A percentile compares a stretch with the other conserved stretches of the same genome.
Conservation (phyloP, 1,284 basidiomycete species). For the Singerocomus rubriflavus region DNA sequence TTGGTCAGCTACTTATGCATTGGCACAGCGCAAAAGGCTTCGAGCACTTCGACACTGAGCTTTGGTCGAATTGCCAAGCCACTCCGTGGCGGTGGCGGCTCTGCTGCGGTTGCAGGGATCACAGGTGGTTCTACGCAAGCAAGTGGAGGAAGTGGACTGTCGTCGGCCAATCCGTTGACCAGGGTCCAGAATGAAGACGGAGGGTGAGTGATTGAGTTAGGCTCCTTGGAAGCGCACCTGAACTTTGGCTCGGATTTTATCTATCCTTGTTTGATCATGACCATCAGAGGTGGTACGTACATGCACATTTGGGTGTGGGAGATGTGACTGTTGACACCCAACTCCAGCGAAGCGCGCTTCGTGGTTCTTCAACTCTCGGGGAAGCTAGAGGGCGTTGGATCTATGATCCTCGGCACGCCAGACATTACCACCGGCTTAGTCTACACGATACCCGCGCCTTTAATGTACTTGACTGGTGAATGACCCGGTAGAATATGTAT, state of each 20-base stretch:
- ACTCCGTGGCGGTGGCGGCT: slow-evolving; percentile 85
- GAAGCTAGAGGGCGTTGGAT: slow-evolving; percentile 32
- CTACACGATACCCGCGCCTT: slow-evolving; percentile 32
- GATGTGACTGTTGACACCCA: slow-evolving; percentile 16
- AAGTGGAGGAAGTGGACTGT: slow-evolving; percentile 42
- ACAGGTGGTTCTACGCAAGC: slow-evolving; percentile 43
- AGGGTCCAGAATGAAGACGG: slow-evolving; percentile 77
- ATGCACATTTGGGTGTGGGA: slow-evolving; percentile 6
- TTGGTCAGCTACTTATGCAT: slow-evolving; percentile 15
- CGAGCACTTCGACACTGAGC: slow-evolving; percentile 64
- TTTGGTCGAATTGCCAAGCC: slow-evolving; percentile 98
- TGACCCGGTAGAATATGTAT: slow-evolving; percentile 17
- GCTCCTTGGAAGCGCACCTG: slow-evolving; percentile 25
- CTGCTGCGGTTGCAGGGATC: slow-evolving; percentile 36
- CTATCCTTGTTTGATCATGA: slow-evolving; percentile 8
- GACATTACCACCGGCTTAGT: slow-evolving; percentile 31
- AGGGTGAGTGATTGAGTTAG: slow-evolving; percentile 52
- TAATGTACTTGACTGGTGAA: slow-evolving; percentile 29
- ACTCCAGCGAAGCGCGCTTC: slow-evolving; percentile 77
- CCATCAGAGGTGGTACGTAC: slow-evolving; percentile 43
- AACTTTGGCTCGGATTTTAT: slow-evolving; percentile 14
- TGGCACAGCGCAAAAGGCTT: slow-evolving; percentile 69
- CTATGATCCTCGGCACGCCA: slow-evolving; percentile 15
- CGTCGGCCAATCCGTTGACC: slow-evolving; percentile 57
- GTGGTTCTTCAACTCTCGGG: slow-evolving; percentile 84